phyloP scores from a whole-genome alignment of 2,329 filamentous ascomycete species.

The Fonsecaea monophora region DNA sequence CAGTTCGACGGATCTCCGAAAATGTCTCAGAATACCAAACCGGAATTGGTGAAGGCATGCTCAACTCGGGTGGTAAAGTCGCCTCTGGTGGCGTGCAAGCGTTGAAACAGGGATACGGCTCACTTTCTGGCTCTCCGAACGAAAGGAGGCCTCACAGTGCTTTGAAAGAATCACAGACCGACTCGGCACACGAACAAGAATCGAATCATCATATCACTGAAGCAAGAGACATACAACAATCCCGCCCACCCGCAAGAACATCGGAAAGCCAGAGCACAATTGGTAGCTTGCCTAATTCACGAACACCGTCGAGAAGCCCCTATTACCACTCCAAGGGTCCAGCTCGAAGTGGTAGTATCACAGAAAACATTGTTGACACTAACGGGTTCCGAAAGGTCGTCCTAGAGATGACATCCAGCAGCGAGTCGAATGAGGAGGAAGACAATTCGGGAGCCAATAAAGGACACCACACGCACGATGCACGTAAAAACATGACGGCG shows the following conservation, averaged over 20 bases:
- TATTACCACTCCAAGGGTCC: constrained; percentile 54
- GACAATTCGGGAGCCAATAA: constrained; percentile 37
- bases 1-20: constrained; percentile 40
- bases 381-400: constrained; percentile 78
- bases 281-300: constrained; percentile 39
- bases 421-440: constrained; percentile 51
- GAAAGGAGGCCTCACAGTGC: constrained; percentile 37
- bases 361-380: constrained; percentile 76
- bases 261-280: constrained; percentile 37
- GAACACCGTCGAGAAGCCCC: constrained; percentile 42
- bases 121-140: constrained; percentile 41
- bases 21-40: constrained; percentile 54
- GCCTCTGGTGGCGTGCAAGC: constrained; percentile 72
- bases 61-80: constrained; percentile 61
- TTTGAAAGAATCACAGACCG: constrained; percentile 40
- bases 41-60: constrained; percentile 61
- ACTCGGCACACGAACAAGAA: constrained; percentile 5
- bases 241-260: constrained; percentile 26
- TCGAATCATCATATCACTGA: not conserved
- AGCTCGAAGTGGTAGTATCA: constrained; percentile 77
- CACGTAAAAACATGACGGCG: constrained; percentile 1
- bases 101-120: constrained; percentile 62
- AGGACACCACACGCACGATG: constrained; percentile 11
- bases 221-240: constrained; percentile 6
- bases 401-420: constrained; percentile 70